Evolutionary conservation across 345 rosid species (phyloP), one percentile per base, ranked within the genome.

Genomic region (Erodium maritimum): DNA sequence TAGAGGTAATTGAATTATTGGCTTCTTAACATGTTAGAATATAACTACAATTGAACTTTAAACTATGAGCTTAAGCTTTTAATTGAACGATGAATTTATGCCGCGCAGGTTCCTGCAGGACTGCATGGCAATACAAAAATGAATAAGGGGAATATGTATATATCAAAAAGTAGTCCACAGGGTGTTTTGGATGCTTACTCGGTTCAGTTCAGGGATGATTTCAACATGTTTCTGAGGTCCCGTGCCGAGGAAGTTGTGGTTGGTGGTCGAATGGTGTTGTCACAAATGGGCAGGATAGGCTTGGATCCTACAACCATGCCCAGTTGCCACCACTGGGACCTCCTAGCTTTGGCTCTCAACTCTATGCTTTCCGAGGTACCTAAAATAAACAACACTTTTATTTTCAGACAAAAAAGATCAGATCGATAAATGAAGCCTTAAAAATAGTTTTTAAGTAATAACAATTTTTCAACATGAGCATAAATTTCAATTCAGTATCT

Each of bases 221-320:
- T 87, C 50, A 77, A 70, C 0, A 0, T 22, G 22, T 87, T 87
- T 59, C 68, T 87, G 22, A 69, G 58, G 18, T 70, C 82, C 1
- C 73, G 88, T 19, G 75, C 91, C 0, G 69, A 65, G 11, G 95
- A 87, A 65, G 19, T 82, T 56, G 70, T 79, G 55, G 46, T 58
- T 20, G 86, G 88, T 21, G 88, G 95, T 13, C 74, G 87, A 54
- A 82, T 82, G 85, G 69, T 80, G 16, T 69, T 87, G 48, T 79
- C 87, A 0, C 76, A 79, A 60, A 25, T 82, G 33, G 88, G 91
- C 16, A 69, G 95, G 75, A 72, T 46, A 24, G 64, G 80, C 4
- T 0, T 23, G 4, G 87, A 82, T 69, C 81, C 88, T 54, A 61
- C 87, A 7, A 64, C 80, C 0, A 79, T 79, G 17, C 85, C 75